Evolutionary conservation across 495 filamentous ascomycete species (phyloP).

Genomic region (Staphylotrichum tortipilum): DNA sequence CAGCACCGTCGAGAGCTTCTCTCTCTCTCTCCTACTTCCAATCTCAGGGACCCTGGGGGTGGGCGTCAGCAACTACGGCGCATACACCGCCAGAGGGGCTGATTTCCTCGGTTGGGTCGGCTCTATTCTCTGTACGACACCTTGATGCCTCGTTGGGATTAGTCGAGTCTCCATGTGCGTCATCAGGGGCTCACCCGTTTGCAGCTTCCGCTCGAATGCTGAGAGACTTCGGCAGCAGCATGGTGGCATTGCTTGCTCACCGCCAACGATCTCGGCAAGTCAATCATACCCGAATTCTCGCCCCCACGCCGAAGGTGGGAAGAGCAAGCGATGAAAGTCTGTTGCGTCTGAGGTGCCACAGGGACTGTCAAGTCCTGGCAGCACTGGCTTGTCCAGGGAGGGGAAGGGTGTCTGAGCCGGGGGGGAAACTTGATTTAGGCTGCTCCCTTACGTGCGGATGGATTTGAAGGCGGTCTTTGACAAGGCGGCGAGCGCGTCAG

Average conservation of each 20-base stretch:
- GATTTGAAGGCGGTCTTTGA: not conserved
- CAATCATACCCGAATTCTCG: not conserved
- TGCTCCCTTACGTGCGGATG: not conserved
- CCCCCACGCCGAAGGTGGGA: not conserved
- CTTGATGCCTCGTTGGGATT: not conserved
- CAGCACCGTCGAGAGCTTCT: no score
- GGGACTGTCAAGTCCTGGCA: not conserved
- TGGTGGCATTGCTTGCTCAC: not conserved
- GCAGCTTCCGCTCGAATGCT: not conserved
- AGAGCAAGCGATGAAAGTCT: not conserved
- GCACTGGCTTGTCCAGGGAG: not conserved
- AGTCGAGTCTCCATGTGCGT: not conserved
- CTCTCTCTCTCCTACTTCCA: no score
- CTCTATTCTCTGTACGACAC: not conserved
- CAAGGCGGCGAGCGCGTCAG: not conserved
- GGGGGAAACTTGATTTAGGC: not conserved
- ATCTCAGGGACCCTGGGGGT: not conserved
- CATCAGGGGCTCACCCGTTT: not conserved
- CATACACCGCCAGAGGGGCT: constrained; percentile 4
- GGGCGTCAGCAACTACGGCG: not conserved
- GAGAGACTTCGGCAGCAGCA: not conserved
- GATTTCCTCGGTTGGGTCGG: not conserved
- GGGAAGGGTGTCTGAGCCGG: not conserved
- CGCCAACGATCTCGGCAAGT: not conserved
- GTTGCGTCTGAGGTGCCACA: not conserved